Conservation (phyloP, 257 asterid genomes). For the Solanum ossicruentum region DNA sequence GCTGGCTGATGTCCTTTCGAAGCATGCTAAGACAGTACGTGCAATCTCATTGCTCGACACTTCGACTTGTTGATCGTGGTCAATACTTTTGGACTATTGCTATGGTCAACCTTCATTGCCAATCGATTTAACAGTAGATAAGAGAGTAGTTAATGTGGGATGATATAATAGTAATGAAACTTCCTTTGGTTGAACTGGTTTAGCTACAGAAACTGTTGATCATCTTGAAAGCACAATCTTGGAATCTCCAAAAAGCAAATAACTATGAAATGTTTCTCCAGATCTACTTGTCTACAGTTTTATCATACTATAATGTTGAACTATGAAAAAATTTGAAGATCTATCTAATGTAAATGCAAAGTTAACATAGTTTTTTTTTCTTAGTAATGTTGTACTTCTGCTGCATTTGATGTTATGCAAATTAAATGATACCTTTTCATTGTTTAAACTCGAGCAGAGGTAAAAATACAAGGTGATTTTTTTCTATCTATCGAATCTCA, state of each 20-base stretch:
- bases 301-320: background rate
- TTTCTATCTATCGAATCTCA: background rate
- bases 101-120: background rate
- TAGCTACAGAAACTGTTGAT: background rate
- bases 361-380: background rate
- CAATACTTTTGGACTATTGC: background rate
- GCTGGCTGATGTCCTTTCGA: conserved; percentile 42
- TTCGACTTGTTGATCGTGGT: background rate
- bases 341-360: background rate
- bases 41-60: background rate
- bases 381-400: background rate
- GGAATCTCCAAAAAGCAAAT: background rate
- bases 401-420: background rate
- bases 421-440: background rate
- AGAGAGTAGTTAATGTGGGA: background rate
- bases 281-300: background rate
- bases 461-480: background rate
- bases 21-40: background rate
- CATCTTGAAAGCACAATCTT: background rate
- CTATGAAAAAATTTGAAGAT: background rate
- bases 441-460: background rate
- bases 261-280: background rate
- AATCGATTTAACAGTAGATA: background rate
- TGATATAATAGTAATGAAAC: background rate
- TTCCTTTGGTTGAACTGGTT: background rate